Conservation (phyloP, 2,329 filamentous ascomycete genomes). For the Microsporum ferrugineum region DNA sequence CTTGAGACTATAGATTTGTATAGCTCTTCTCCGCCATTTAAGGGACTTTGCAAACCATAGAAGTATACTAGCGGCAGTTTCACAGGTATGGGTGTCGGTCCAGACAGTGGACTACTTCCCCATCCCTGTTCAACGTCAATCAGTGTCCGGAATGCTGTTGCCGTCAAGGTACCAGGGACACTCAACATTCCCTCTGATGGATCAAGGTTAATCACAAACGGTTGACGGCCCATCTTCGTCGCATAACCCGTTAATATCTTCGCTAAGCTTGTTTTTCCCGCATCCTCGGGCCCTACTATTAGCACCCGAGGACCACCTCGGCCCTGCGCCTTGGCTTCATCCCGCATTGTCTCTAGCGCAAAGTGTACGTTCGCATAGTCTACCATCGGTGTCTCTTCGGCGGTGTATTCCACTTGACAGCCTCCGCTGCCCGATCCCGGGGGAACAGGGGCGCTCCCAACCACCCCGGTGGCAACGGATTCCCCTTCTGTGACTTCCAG, state of each 20-base stretch:
- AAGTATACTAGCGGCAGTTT: slow-evolving; percentile 88
- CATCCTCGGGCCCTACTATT: slow-evolving; percentile 63
- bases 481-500: slow-evolving; percentile 61
- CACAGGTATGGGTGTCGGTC: slow-evolving; percentile 74
- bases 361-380: slow-evolving; percentile 79
- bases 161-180: slow-evolving; percentile 70
- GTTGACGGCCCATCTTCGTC: slow-evolving; percentile 59
- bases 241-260: slow-evolving; percentile 72
- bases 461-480: slow-evolving; percentile 27
- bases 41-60: slow-evolving; percentile 60
- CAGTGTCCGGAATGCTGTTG: slow-evolving; percentile 74
- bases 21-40: slow-evolving; percentile 57
- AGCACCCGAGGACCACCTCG: slow-evolving; percentile 67
- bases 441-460: slow-evolving; percentile 9
- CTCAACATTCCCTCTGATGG: slow-evolving; percentile 67
- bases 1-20: slow-evolving; percentile 65
- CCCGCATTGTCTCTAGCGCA: slow-evolving; percentile 63
- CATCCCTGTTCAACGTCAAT: slow-evolving; percentile 83
- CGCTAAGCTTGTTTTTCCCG: slow-evolving; percentile 72
- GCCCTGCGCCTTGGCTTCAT: slow-evolving; percentile 42
- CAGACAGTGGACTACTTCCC: slow-evolving; percentile 82
- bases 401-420: slow-evolving; percentile 55
- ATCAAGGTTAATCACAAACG: slow-evolving; percentile 74
- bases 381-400: slow-evolving; percentile 71
- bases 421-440: slow-evolving; percentile 44